Evolutionary conservation across 139 green algal genomes (phyloP), one percentile per base, ranked within the genome.

Genomic region (Chlamydomonas asymmetrica): DNA sequence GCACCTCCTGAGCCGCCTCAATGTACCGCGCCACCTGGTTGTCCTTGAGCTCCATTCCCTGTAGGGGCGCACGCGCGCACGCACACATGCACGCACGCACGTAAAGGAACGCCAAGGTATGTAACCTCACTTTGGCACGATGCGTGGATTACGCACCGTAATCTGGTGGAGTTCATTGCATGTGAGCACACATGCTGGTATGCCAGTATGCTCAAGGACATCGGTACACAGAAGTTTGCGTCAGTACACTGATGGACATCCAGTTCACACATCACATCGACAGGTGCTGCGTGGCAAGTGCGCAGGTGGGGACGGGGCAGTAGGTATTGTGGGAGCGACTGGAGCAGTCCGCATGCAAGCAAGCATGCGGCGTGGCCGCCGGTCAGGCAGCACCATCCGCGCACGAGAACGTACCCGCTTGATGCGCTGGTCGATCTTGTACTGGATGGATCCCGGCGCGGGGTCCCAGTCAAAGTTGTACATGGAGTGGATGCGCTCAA

Each of bases 401-500:
- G 43, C 45, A 7, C 5, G 57, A 20, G 0, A 27, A 18, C 69
- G 5, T n/a, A 82, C 79, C 64, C 82, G 52, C 66, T 77, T 80
- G 64, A 89, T 84, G 45, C 82, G 75, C 78, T 84, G 66, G 61
- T 87, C 79, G 43, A 88, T 82, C 48, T 73, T 87, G 45, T 86
- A 91, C 84, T 93, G 79, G 32, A 87, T 82, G 39, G 49, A 87
- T 32, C 91, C 91, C 0, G 91, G 91, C 73, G 82, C 67, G 13
- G 83, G 67, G 50, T 94, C 85, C 40, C 87, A 91, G 52, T 91
- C 84, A 71, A 97, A 88, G 85, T 97, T 97, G 86, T 94, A 96
- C 80, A 87, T 82, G 4, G 57, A 48, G 78, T 85, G 83, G 8
- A 90, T 48, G 52, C 73, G 72, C 9, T 62, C 38, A 78, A 88